Conservation (phyloP, 352 stramenopile species). For the Pythium biforme region DNA sequence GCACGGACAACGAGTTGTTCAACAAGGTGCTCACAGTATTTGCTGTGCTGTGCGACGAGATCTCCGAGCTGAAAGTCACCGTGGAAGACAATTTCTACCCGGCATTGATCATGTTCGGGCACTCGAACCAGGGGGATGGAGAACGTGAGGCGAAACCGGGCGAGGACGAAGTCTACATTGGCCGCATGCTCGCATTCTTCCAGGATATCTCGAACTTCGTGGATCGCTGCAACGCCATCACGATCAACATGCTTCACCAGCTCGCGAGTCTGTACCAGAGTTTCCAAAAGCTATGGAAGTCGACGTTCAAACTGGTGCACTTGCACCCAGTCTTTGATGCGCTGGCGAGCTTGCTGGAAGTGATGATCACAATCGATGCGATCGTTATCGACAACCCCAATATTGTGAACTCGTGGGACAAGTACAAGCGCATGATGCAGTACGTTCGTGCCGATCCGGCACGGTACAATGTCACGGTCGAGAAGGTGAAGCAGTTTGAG, state of each 20-base stretch:
- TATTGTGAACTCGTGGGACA: constrained; percentile 85
- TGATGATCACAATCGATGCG: constrained; percentile 89
- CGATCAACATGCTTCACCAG: constrained; percentile 91
- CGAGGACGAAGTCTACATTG: constrained; percentile 82
- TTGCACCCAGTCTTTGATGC: constrained; percentile 79
- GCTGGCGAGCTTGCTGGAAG: constrained; percentile 70
- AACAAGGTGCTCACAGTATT: constrained; percentile 90
- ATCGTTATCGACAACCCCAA: constrained; percentile 88
- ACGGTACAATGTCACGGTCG: constrained; percentile 79
- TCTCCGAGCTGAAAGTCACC: constrained; percentile 87
- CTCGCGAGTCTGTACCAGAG: constrained; percentile 85
- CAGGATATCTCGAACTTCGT: constrained; percentile 91
- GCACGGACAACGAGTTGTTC: constrained; percentile 88
- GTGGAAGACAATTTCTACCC: constrained; percentile 90
- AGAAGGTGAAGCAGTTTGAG: constrained; percentile 86
- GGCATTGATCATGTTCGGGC: constrained; percentile 88
- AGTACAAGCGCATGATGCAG: constrained; percentile 92
- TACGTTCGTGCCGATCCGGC: constrained; percentile 81
- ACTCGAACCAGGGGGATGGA: constrained; percentile 58
- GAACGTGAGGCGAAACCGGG: constrained; percentile 68
- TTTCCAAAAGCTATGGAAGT: constrained; percentile 88
- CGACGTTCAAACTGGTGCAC: constrained; percentile 86
- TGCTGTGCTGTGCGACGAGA: constrained; percentile 88
- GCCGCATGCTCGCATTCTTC: constrained; percentile 87
- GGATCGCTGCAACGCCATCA: constrained; percentile 85